Evolutionary conservation across 176 grass and related monocot genomes (phyloP), one percentile per base, ranked within the genome.

Genomic region (Oryza meridionalis): DNA sequence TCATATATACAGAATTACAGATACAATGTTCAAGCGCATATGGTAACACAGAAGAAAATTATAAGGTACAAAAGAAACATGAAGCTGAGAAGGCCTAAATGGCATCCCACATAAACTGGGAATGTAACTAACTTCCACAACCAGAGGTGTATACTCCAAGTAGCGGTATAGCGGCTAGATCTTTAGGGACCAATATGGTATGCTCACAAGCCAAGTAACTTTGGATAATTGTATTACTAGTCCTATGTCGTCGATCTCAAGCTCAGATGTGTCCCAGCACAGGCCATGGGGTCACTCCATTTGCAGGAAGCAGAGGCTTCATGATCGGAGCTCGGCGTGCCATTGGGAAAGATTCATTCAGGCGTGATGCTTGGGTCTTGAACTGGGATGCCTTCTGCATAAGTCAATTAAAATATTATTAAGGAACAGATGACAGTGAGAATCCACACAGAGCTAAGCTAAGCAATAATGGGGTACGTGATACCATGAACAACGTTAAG

Each of bases 371-470:
- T 33, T 86, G 91, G n/a, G 82, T 63, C 84, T 96, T 99, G 70
- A 96, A 86, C 38, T 92, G 96, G 29, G 91, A 85, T 53, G 81
- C 67, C 87, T 87, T 96, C 96, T 99, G 91, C 80, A 87, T 37
- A 83, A 50, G 19, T 3, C 47, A 62, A 68, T 50, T 33, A 49
- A 59, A 85, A 76, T 21, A 43, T 47, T 51, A 49, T 45, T 81
- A 44, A 25, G 13, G 8, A 24, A 69, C 27, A 65, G 8, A 88
- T 38, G 17, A 17, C 7, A 55, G 44, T 32, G 70, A 68, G 58
- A 69, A 31, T 45, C 12, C 22, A 69, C 15, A 58, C 11, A 24
- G 31, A 67, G 43, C 5, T 27, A 77, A 53, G 15, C 25, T 26
- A 81, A 55, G 12, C 33, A 77, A 47, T 67, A 4, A 44, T 2